These are phyloP conservation scores for Penicillium sumatraense DNA, from an alignment of 2,329 filamentous ascomycete species.

Conservation along the genomic window DNA sequence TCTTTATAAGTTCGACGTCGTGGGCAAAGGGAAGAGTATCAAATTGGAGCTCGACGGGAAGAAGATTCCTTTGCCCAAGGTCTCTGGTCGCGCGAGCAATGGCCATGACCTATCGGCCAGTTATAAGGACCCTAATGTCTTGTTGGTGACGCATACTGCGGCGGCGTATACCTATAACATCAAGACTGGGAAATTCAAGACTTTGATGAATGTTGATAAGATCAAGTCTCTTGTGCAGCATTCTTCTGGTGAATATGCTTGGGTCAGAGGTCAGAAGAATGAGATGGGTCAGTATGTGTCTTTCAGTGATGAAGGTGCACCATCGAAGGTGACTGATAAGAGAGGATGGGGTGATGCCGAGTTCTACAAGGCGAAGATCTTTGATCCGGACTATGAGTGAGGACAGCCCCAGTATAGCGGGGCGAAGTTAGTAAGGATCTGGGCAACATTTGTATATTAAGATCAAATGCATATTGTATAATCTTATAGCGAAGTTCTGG, in stretches of 20 bases:
- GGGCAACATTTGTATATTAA: not conserved
- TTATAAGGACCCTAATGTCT: slow-evolving; percentile 17
- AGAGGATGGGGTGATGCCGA: slow-evolving; percentile 17
- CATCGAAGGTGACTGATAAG: slow-evolving; percentile 7
- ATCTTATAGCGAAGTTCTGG: too few species aligned
- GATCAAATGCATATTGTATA: not conserved
- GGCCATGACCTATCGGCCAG: slow-evolving; percentile 23
- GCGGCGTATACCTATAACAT: slow-evolving; percentile 19
- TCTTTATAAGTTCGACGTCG: slow-evolving; percentile 3
- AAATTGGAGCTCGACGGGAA: not conserved
- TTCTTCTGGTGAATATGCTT: slow-evolving; percentile 23
- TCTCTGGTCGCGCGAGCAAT: not conserved
- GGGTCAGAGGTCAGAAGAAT: slow-evolving; percentile 16
- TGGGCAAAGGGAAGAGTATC: slow-evolving; percentile 1
- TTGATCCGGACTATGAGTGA: slow-evolving; percentile 15
- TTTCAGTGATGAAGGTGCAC: slow-evolving; percentile 10
- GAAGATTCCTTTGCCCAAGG: not conserved
- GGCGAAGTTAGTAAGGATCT: not conserved
- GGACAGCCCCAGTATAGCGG: too few species aligned
- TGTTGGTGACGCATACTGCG: slow-evolving; percentile 22
- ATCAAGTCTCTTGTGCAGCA: slow-evolving; percentile 22
- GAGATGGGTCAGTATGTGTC: slow-evolving; percentile 25
- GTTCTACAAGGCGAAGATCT: slow-evolving; percentile 25
- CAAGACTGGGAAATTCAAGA: slow-evolving; percentile 15
- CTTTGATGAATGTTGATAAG: slow-evolving; percentile 9